These are phyloP conservation scores for Monilinia vaccinii-corymbosi DNA, from an alignment of 2,329 filamentous ascomycete genomes.

Conservation along the genomic window DNA sequence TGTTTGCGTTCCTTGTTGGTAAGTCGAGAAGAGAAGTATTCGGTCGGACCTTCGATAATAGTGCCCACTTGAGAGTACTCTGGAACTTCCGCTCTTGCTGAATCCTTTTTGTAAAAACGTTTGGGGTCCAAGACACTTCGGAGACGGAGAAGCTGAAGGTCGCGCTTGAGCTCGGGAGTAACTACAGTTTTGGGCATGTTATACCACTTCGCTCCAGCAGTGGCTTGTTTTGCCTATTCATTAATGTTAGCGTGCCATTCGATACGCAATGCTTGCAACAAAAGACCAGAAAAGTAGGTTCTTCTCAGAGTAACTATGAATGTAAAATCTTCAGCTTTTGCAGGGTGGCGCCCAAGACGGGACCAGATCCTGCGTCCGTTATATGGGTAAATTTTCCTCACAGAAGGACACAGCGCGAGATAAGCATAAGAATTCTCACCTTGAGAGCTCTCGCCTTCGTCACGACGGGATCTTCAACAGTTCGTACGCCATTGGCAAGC, in stretches of 20 bases:
- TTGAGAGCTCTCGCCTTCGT: conserved; percentile 39
- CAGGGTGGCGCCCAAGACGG: conserved; percentile 74
- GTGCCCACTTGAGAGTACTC: conserved; percentile 81
- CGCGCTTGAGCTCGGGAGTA: conserved; percentile 77
- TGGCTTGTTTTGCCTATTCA: conserved; percentile 39
- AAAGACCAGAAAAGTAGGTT: conserved; percentile 8
- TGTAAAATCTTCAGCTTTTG: conserved; percentile 49
- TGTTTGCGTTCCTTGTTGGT: conserved; percentile 80
- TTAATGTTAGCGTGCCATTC: conserved; percentile 16
- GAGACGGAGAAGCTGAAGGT: conserved; percentile 84
- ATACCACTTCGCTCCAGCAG: conserved; percentile 78
- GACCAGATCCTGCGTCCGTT: conserved; percentile 66
- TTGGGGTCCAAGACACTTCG: conserved; percentile 83
- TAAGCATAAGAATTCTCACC: conserved; percentile 34
- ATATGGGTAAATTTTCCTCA: conserved; percentile 73
- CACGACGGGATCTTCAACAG: conserved; percentile 43
- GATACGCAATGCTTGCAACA: conserved; percentile 10
- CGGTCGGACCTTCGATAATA: conserved; percentile 78
- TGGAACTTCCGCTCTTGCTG: conserved; percentile 56
- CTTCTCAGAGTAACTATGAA: conserved; percentile 67
- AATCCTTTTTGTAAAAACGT: conserved; percentile 55
- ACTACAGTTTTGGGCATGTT: conserved; percentile 76
- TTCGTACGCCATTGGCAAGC: conserved; percentile 39
- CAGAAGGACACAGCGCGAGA: conserved; percentile 31
- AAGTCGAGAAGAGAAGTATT: conserved; percentile 74